phyloP scores from a whole-genome alignment of 495 filamentous ascomycete species.

The Neurospora terricola region DNA sequence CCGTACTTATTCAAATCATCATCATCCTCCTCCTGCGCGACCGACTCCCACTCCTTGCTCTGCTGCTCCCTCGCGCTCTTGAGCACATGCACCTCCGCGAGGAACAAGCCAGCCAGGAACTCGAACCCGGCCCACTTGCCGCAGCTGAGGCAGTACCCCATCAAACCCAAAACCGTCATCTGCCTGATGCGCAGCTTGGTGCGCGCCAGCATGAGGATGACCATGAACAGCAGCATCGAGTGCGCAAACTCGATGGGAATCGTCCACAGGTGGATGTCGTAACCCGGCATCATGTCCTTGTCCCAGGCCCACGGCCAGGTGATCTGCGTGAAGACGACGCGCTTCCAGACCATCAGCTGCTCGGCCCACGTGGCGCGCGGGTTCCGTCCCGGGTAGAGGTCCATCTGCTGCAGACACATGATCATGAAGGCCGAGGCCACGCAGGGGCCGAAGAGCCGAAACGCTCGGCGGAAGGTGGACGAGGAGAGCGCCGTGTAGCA shows the following conservation, averaged over 20 bases:
- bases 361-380: conserved; percentile 24
- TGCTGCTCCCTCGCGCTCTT: conserved; percentile 6
- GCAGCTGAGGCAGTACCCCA: conserved; percentile 47
- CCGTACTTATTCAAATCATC: neutral
- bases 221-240: conserved; percentile 53
- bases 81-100: conserved; percentile 46
- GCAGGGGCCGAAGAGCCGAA: conserved; percentile 56
- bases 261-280: conserved; percentile 57
- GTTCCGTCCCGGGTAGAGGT: conserved; percentile 26
- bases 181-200: conserved; percentile 38
- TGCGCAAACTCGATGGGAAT: conserved; percentile 57
- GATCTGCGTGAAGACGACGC: conserved; percentile 36
- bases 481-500: conserved; percentile 39
- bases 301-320: conserved; percentile 46
- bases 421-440: conserved; percentile 47
- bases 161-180: conserved; percentile 31
- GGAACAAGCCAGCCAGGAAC: conserved; percentile 49
- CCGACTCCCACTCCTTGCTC: conserved; percentile 11
- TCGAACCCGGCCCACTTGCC: conserved; percentile 51
- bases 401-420: conserved; percentile 42
- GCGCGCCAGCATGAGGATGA: conserved; percentile 44
- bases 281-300: conserved; percentile 40
- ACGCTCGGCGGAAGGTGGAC: conserved; percentile 51
- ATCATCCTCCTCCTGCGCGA: conserved; percentile 1
- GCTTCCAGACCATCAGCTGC: conserved; percentile 40